These are phyloP conservation scores for Agapanthus africanus DNA, from an alignment of 106 monocot species.

Conservation along the genomic window DNA sequence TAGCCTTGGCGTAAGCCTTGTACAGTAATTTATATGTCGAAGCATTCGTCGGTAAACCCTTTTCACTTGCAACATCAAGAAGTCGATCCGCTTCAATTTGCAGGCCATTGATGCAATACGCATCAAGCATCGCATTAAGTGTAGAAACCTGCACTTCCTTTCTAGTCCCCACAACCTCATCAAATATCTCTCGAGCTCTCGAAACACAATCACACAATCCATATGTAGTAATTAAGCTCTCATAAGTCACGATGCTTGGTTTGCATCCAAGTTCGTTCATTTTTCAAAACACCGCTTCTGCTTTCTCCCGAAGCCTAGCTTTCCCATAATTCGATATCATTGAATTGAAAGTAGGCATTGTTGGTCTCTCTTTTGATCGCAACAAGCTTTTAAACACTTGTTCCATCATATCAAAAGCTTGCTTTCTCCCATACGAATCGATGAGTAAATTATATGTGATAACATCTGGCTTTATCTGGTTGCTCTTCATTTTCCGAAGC, in stretches of 20 bases:
- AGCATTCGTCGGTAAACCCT: constrained; percentile 46
- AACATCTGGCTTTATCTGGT: constrained; percentile 59
- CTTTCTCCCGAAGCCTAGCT: constrained; percentile 74
- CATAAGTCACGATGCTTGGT: constrained; percentile 72
- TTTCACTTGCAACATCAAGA: constrained; percentile 34
- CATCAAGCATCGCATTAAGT: constrained; percentile 90
- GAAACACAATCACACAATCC: constrained; percentile 81
- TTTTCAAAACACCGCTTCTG: constrained; percentile 47
- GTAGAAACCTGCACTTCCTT: constrained; percentile 59
- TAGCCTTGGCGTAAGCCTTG: constrained; percentile 76
- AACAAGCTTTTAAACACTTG: constrained; percentile 89
- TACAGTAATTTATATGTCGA: constrained; percentile 82
- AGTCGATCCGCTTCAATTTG: constrained; percentile 60
- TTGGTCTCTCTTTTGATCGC: constrained; percentile 79
- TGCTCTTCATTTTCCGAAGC: constrained; percentile 71
- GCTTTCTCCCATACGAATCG: constrained; percentile 78
- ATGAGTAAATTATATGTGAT: constrained; percentile 93
- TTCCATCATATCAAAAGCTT: constrained; percentile 93
- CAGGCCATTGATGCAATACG: constrained; percentile 75
- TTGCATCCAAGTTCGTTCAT: constrained; percentile 65
- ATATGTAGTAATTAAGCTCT: constrained; percentile 76
- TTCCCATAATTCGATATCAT: constrained; percentile 92
- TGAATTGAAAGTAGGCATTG: constrained; percentile 79
- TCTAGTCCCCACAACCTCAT: constrained; percentile 46
- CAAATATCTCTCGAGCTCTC: constrained; percentile 66